Base-by-base conservation (phyloP, 2,329 filamentous ascomycete genomes). In the Epichloe sp. region DNA sequence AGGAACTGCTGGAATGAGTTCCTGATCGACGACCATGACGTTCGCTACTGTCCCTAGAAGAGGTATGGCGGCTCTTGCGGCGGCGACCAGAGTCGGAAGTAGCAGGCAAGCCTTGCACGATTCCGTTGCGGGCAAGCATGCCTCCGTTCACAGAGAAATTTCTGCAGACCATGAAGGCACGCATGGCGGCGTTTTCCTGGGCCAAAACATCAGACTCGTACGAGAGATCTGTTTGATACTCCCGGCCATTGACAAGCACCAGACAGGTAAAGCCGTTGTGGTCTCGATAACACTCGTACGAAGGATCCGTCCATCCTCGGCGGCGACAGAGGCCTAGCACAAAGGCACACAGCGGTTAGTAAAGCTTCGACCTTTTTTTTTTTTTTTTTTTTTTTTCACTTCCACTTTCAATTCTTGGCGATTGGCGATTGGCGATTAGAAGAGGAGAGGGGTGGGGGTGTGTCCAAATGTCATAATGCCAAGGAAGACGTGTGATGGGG, bases 61-160 rank as follows among this genome's bases (percentile, higher is more conserved):
- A 72, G n/a, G 70, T 66, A 57, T 75, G 75, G 55, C 76, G 72
- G 65, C 73, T 74, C 67, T 76, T 76, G 58, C 71, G 65, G 54
- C 73, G 70, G 58, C 71, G 77, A 62, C 68, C 68, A 54, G 62
- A 68, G 51, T 78, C 69, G 21, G 54, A 47, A 57, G 74, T 72
- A 51, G 73, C 77, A 14, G 80, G 80, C 38, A 84, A 72, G 47
- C 80, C 80, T 67, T 84, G 80, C 56, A 84, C 79, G 55, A 83
- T 82, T 43, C 80, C 80, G 62, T 83, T 84, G 57, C 80, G 77
- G 55, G 80, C 80, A 56, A 83, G 73, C 88, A 95, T 95, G 65
- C 91, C 91, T 61, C 94, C 89, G 65, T 95, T 96, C 68, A 94
- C 87, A 51, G 88, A 95, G 71, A 96, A 96, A 76, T 95, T 95